Evolutionary conservation across 805 yeast species (phyloP), one percentile per base, ranked within the genome.

Genomic region (Metschnikowia noctiluminum): DNA sequence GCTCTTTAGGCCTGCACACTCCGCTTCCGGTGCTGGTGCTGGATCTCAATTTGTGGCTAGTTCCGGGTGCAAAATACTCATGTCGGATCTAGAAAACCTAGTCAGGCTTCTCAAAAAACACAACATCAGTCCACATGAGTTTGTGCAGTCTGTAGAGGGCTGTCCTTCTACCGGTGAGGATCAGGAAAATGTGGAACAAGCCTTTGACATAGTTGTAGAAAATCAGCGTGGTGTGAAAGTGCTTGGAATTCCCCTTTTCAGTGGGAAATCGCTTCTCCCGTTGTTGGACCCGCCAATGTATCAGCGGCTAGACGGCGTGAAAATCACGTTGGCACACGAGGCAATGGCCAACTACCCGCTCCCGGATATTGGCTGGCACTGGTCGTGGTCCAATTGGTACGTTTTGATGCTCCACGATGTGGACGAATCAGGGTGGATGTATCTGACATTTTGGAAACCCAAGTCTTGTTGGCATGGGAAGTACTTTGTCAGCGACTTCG

Each of bases 391-490:
- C 12, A 70, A 74, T 46, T 87, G 95, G 95, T 84, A 81, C 57
- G 84, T 85, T 2, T 73, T 84, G 50, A 84, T 88, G 92, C 63
- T 73, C 38, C 68, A 70, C 37, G 89, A 86, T 59, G 85, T 81
- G 16, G 96, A 87, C 62, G 91, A 86, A 57, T 87, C 84, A 59
- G 96, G 96, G n/a, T 87, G 96, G 96, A 62, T 76, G 31, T 88
- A 87, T 59, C 74, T 86, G 49, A 69, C 78, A 65, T 55, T 74
- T 26, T 51, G 57, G 55, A 27, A 60, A 63, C 40, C 49, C 10
- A 40, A 21, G 13, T 14, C 46, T n/a, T 55, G 59, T 38, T 87
- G 96, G 96, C 80, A 81, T 56, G 88, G 87, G 3, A 79, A 77
- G 58, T 71, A 75, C 41, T 71, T 73, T 53, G 68, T 78, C 51